Percentiles rank a stretch among this genome's conserved stretches.
phyloP scores from a whole-genome alignment of 2,329 filamentous ascomycete genomes.

The Fusarium tricinctum region DNA sequence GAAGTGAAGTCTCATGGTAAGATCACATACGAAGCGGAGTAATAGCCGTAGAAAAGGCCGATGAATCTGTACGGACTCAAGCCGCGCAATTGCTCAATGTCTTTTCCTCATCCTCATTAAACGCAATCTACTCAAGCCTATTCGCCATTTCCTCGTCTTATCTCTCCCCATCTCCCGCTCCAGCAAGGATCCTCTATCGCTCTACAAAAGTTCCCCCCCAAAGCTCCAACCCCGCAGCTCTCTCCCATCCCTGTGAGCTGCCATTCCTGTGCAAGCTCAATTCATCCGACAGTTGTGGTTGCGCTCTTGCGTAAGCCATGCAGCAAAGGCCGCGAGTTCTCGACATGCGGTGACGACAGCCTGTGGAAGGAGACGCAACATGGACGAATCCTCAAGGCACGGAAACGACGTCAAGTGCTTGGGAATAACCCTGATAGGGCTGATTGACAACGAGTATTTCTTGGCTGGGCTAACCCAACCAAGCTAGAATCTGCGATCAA shows the following conservation, averaged over 20 bases:
- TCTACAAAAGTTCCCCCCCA: conserved; percentile 39
- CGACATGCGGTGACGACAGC: conserved; percentile 34
- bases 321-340: conserved; percentile 25
- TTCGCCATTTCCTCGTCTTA: conserved; percentile 17
- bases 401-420: not conserved
- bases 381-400: not conserved
- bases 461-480: conserved; percentile 4
- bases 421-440: conserved; percentile 21
- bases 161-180: conserved; percentile 10
- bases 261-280: conserved; percentile 28
- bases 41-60: conserved; percentile 25
- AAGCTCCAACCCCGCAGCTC: conserved; percentile 26
- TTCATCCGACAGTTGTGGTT: conserved; percentile 8
- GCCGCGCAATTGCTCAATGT: not conserved
- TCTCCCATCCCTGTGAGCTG: conserved; percentile 11
- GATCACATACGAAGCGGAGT: conserved; percentile 26
- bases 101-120: not conserved
- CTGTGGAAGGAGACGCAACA: conserved; percentile 1
- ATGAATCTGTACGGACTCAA: not conserved
- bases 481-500: not conserved
- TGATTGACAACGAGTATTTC: conserved; percentile 14
- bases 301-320: conserved; percentile 36
- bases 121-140: not conserved
- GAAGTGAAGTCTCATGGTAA: not conserved
- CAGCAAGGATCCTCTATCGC: conserved; percentile 30